phyloP scores from a whole-genome alignment of 305 asterid genomes.

The Ilex paraguariensis region DNA sequence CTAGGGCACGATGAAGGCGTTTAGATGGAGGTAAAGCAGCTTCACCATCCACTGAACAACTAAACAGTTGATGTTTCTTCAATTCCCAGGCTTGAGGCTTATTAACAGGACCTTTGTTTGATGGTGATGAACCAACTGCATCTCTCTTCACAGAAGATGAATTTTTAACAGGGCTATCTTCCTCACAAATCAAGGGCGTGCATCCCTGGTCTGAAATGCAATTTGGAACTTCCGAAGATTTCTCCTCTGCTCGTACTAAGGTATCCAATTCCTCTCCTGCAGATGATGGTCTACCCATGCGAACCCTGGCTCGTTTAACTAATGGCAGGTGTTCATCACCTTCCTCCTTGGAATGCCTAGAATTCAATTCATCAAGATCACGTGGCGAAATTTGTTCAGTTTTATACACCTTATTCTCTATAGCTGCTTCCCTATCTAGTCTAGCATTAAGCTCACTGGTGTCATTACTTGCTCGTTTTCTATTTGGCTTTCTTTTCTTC shows the following conservation, averaged over 20 bases:
- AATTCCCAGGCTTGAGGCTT: constrained; percentile 50
- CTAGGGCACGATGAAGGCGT: constrained; percentile 91
- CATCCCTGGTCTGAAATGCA: neutral
- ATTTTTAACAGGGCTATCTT: constrained; percentile 29
- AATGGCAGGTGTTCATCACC: constrained; percentile 91
- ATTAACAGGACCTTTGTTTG: constrained; percentile 32
- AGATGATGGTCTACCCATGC: constrained; percentile 66
- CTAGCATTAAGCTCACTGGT: constrained; percentile 32
- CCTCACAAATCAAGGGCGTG: constrained; percentile 10
- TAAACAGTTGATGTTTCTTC: constrained; percentile 34
- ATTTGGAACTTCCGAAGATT: constrained; percentile 33
- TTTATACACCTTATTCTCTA: neutral
- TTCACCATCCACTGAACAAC: constrained; percentile 61
- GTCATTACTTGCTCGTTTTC: constrained; percentile 53
- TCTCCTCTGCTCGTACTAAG: constrained; percentile 38
- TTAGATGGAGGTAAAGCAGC: constrained; percentile 95
- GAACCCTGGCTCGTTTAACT: constrained; percentile 88
- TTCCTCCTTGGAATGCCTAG: constrained; percentile 48
- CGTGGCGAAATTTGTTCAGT: constrained; percentile 24
- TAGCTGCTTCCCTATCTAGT: constrained; percentile 4
- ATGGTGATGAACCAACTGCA: constrained; percentile 24
- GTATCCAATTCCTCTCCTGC: constrained; percentile 36
- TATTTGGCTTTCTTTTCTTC: constrained; percentile 74
- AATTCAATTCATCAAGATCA: constrained; percentile 42
- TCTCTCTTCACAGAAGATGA: constrained; percentile 19